A percentile compares a stretch with the other conserved stretches of the same genome.
Conservation (phyloP, 2,329 filamentous ascomycete species). For the Zarea fungicola region DNA sequence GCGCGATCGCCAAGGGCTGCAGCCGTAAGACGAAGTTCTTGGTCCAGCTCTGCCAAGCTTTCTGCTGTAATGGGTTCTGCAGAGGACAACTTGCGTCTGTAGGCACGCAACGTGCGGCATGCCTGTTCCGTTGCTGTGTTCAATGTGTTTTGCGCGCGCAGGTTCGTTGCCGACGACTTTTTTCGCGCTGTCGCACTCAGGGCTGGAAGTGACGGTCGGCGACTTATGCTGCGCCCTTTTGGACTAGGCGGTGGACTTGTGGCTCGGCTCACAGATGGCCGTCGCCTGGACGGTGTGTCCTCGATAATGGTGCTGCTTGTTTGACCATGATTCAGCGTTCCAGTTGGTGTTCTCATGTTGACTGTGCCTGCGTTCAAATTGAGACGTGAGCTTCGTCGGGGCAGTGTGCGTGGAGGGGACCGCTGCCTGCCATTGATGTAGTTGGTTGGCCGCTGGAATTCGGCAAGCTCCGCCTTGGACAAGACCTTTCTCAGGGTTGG, state of each 20-base stretch:
- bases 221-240: slow-evolving; percentile 39
- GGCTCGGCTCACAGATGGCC: slow-evolving; percentile 39
- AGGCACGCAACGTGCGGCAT: slow-evolving; percentile 56
- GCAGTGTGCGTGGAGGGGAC: slow-evolving; percentile 51
- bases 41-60: slow-evolving; percentile 56
- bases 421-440: slow-evolving; percentile 37
- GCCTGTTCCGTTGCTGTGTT: slow-evolving; percentile 61
- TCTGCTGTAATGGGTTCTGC: slow-evolving; percentile 53
- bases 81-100: slow-evolving; percentile 57
- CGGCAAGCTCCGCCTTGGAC: slow-evolving; percentile 79
- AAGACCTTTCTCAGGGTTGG: slow-evolving; percentile 80
- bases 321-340: slow-evolving; percentile 36
- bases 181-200: slow-evolving; percentile 42
- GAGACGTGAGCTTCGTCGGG: slow-evolving; percentile 50
- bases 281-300: slow-evolving; percentile 40
- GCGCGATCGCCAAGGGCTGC: slow-evolving; percentile 55
- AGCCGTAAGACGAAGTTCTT: slow-evolving; percentile 58
- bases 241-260: slow-evolving; percentile 48
- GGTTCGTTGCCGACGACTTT: slow-evolving; percentile 41
- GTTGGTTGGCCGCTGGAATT: slow-evolving; percentile 57
- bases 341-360: slow-evolving; percentile 34
- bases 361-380: slow-evolving; percentile 33
- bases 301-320: slow-evolving; percentile 35
- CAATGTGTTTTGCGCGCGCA: slow-evolving; percentile 50
- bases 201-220: slow-evolving; percentile 51